These are phyloP conservation scores for Isatis tinctoria DNA, from an alignment of 345 rosid species.

Conservation along the genomic window DNA sequence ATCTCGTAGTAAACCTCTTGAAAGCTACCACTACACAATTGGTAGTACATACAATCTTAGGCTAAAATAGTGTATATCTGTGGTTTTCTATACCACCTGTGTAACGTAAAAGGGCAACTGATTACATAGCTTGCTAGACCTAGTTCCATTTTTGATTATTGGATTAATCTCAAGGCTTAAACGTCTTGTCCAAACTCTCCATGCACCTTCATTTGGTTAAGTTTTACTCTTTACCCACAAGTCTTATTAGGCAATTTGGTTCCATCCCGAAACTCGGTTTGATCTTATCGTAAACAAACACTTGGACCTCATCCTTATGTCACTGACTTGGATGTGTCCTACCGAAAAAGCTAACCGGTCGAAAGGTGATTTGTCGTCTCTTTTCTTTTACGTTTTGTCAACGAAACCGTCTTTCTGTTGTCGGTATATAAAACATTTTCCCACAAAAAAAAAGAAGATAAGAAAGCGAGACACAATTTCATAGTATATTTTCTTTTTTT, in stretches of 20 bases:
- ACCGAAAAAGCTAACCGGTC: background rate
- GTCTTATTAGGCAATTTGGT: background rate
- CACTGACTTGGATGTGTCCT: background rate
- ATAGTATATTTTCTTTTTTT: background rate
- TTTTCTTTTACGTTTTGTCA: background rate
- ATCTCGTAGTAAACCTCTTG: background rate
- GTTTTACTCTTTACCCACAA: background rate
- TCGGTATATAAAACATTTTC: background rate
- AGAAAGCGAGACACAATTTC: background rate
- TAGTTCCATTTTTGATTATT: background rate
- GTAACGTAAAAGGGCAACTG: background rate
- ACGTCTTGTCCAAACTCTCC: background rate
- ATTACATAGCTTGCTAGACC: background rate
- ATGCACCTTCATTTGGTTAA: background rate
- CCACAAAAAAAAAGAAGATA: background rate
- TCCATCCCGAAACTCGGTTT: background rate
- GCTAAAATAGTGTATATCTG: background rate
- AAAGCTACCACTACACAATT: background rate
- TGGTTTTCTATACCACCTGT: background rate
- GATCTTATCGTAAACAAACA: background rate
- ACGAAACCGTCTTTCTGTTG: background rate
- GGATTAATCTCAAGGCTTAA: background rate
- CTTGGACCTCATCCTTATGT: background rate
- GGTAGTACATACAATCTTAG: background rate
- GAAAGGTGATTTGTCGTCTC: background rate